Evolutionary conservation across 768 basidiomycete species (phyloP).

Genomic region (Ramaria rubella): DNA sequence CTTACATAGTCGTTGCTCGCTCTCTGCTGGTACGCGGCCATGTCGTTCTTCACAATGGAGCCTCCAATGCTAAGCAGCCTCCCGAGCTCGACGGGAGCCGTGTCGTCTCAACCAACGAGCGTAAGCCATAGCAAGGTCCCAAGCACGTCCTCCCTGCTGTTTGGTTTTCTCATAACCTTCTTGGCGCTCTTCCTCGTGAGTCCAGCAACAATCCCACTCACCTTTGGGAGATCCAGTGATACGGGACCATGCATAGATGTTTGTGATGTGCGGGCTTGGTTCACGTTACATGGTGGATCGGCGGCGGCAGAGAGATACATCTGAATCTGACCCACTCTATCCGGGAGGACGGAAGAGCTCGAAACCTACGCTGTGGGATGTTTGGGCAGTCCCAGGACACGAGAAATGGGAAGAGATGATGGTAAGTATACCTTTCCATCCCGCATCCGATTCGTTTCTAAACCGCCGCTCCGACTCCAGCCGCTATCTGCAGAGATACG

Average conservation of each 20-base stretch:
- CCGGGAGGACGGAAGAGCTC: neutral
- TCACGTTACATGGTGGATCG: constrained; percentile 8
- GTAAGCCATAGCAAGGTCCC: neutral
- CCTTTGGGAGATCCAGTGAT: neutral
- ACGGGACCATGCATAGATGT: neutral
- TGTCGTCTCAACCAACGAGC: constrained; percentile 12
- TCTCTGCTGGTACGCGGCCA: neutral
- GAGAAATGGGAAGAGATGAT: constrained; percentile 7
- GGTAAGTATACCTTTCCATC: neutral
- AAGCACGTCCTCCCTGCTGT: constrained; percentile 2
- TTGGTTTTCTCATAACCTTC: constrained; percentile 10
- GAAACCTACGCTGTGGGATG: constrained; percentile 7
- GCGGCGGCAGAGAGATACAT: neutral
- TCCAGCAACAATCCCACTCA: neutral
- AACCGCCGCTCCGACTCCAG: neutral
- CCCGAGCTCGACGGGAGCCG: constrained; percentile 35
- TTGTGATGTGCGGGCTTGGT: constrained; percentile 1
- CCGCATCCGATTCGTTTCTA: neutral
- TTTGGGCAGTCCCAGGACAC: neutral
- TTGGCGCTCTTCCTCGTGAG: constrained; percentile 10
- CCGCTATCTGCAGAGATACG: constrained; percentile 5
- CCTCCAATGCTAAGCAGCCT: constrained; percentile 25
- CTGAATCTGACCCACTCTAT: neutral
- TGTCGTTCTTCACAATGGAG: constrained; percentile 15
- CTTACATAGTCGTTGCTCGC: neutral